These are phyloP conservation scores for Gonapodya prolifera DNA, from an alignment of 192 early-diverging fungal species.

Conservation along the genomic window DNA sequence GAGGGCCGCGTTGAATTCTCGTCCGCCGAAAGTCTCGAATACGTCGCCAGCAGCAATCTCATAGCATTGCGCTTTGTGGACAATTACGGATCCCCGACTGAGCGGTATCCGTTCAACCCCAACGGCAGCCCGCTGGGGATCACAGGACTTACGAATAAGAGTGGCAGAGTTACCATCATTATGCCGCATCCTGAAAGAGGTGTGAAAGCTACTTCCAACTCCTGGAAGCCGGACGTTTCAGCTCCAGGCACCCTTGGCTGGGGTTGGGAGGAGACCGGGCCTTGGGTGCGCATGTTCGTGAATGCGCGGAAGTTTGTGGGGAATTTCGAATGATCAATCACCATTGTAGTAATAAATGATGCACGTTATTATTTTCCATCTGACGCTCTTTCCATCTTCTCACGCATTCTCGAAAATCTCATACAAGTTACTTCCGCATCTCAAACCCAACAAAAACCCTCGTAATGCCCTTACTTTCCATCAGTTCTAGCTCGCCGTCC, in stretches of 20 bases:
- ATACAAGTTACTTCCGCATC: too few relatives aligned
- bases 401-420: too few relatives aligned
- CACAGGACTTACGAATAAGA: conserved; percentile 68
- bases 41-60: conserved; percentile 28
- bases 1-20: conserved; percentile 86
- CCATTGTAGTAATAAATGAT: too few relatives aligned
- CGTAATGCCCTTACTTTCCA: too few relatives aligned
- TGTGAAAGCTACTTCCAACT: conserved; percentile 70
- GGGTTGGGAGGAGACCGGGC: conserved; percentile 55
- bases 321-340: too few relatives aligned
- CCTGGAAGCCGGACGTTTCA: conserved; percentile 53
- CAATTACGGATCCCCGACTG: conserved; percentile 60
- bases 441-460: too few relatives aligned
- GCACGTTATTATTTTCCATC: too few relatives aligned
- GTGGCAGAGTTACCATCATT: conserved; percentile 82
- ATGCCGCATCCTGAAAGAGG: conserved; percentile 99
- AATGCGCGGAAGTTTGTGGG: conserved; percentile 53
- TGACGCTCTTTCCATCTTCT: too few relatives aligned
- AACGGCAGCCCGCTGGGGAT: conserved; percentile 83
- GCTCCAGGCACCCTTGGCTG: not conserved
- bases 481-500: too few relatives aligned
- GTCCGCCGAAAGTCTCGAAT: conserved; percentile 20
- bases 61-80: conserved; percentile 71
- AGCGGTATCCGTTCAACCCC: conserved; percentile 92
- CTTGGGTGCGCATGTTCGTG: conserved; percentile 86